Evolutionary conservation across 176 grass and related monocot species (phyloP), one percentile per base, ranked within the genome.

Genomic region (Elaeis guineensis): DNA sequence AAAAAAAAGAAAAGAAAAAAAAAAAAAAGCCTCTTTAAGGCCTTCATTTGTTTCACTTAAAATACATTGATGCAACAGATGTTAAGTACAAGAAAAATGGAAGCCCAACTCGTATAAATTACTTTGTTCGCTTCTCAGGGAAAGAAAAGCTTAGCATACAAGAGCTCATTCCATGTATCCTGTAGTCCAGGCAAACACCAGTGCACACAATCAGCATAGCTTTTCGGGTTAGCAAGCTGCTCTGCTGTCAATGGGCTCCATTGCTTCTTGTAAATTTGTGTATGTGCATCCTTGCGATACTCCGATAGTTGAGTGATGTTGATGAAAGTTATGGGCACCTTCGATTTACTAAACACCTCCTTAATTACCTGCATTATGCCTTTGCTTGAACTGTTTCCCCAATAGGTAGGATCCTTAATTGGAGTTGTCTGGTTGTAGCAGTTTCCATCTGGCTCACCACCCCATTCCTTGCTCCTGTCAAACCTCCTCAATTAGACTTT

Each of bases 211-310:
- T 92, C 93, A 0, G 93, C 83, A 1, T 98, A 98, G 71, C 93
- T 98, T 57, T 65, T 74, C 1, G 93, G 93, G 66, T 78, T 87
- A 0, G 81, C 81, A 0, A 98, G 58, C 69, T 98, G 84, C 79
- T 85, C 78, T 0, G 79, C 69, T 16, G 87, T 89, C 14, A 89
- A 69, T 0, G 81, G 87, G 32, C 55, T 81, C 93, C 87, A 92
- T 56, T 92, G 81, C 76, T 92, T 92, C 70, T 98, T 98, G 81
- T 98, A 98, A 54, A 98, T 92, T 66, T 89, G 87, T 14, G 93
- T 91, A 71, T 98, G 93, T 0, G 87, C 93, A 1, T 98, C 93
- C 65, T 83, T 98, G 17, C 87, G 89, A 73, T 98, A 98, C 25
- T 98, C 93, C 0, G 93, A 98, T 8, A 92, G 77, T 66, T 98